These are phyloP conservation scores for Amaranthus palmeri DNA, from an alignment of 148 eudicot species.

Conservation along the genomic window DNA sequence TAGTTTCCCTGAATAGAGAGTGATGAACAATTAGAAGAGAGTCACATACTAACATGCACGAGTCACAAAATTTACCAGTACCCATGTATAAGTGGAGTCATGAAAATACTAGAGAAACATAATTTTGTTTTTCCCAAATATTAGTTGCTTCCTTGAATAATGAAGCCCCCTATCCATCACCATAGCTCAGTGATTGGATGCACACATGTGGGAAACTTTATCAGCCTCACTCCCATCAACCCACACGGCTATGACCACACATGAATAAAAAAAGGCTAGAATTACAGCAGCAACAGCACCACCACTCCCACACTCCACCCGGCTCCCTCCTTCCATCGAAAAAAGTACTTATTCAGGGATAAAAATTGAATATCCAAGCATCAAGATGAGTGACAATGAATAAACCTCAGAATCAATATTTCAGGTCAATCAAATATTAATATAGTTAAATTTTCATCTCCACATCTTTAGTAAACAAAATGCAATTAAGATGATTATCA, in stretches of 20 bases:
- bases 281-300: not conserved
- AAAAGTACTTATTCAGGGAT: not conserved
- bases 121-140: not conserved
- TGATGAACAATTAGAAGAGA: not conserved
- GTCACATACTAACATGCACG: not conserved
- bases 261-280: not conserved
- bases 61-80: not conserved
- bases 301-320: not conserved
- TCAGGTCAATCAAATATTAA: not conserved
- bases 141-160: not conserved
- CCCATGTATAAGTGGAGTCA: not conserved
- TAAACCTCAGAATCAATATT: not conserved
- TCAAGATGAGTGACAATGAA: not conserved
- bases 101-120: not conserved
- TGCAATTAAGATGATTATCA: too few species aligned
- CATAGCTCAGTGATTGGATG: not conserved
- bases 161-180: not conserved
- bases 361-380: not conserved
- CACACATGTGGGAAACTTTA: not conserved
- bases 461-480: not conserved
- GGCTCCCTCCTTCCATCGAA: not conserved
- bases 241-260: not conserved
- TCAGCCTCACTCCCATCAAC: not conserved
- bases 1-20: conserved; percentile 55
- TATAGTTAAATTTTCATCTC: not conserved